Conservation (phyloP, 106 monocot species). For the Phalaenopsis aphrodite region DNA sequence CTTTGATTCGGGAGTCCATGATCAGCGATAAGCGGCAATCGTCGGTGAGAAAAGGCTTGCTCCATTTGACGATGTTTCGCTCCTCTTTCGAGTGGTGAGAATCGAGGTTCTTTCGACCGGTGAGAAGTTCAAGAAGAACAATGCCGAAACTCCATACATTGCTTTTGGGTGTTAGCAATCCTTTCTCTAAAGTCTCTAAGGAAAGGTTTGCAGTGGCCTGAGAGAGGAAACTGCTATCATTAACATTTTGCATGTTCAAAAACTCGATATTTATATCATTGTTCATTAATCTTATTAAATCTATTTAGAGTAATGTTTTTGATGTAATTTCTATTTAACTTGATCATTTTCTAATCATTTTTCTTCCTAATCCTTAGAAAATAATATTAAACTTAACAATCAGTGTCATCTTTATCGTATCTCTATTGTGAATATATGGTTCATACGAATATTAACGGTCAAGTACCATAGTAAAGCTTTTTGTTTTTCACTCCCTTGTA, state of each 20-base stretch:
- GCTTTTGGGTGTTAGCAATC: slow-evolving; percentile 59
- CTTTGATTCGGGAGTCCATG: slow-evolving; percentile 45
- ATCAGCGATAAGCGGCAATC: slow-evolving; percentile 40
- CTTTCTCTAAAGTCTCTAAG: slow-evolving; percentile 64
- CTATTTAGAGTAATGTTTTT: no score
- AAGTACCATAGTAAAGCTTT: background rate
- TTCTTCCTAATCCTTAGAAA: no score
- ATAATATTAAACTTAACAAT: no score
- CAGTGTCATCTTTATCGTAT: background rate
- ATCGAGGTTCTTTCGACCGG: slow-evolving; percentile 41
- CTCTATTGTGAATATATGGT: background rate
- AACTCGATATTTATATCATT: background rate
- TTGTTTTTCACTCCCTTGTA: background rate
- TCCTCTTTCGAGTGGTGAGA: slow-evolving; percentile 37
- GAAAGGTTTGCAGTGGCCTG: slow-evolving; percentile 59
- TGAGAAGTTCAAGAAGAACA: slow-evolving; percentile 50
- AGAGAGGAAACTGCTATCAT: background rate
- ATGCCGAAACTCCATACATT: slow-evolving; percentile 57
- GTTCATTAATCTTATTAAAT: background rate
- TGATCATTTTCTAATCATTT: no score
- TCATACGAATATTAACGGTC: background rate
- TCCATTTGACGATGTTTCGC: slow-evolving; percentile 46
- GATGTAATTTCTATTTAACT: no score
- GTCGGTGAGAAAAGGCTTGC: slow-evolving; percentile 46
- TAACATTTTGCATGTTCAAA: background rate